phyloP scores from a whole-genome alignment of 192 early-diverging fungal genomes.

The Globomyces pollinis-pini region DNA sequence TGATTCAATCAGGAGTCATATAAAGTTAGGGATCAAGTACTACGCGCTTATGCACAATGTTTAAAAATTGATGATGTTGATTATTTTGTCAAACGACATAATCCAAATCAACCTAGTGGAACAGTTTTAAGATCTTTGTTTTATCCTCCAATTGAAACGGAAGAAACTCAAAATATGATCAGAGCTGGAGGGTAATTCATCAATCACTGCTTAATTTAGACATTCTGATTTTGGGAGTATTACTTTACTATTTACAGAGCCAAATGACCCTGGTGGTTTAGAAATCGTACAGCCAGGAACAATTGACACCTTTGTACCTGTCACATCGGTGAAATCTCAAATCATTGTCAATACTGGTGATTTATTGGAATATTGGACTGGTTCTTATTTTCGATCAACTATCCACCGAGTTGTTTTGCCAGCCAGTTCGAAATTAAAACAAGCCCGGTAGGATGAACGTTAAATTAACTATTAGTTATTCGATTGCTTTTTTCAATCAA shows the following conservation, averaged over 20 bases:
- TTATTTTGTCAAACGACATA: background rate
- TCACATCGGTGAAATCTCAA: background rate
- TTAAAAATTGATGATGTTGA: background rate
- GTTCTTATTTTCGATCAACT: constrained; percentile 51
- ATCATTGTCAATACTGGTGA: constrained; percentile 47
- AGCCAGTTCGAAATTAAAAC: no score
- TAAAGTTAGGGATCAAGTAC: background rate
- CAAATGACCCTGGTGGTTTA: background rate
- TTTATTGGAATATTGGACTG: constrained; percentile 58
- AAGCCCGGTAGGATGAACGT: no score
- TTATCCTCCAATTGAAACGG: background rate
- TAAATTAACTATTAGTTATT: no score
- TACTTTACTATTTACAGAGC: background rate
- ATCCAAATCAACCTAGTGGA: background rate
- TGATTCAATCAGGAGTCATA: background rate
- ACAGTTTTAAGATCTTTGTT: constrained; percentile 3
- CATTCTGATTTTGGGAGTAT: constrained; percentile 2
- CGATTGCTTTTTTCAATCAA: constrained; percentile 58
- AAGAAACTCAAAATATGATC: background rate
- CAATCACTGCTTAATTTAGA: background rate
- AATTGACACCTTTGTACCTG: constrained; percentile 1
- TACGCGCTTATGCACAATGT: background rate
- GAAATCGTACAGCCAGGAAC: background rate
- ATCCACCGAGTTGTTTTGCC: constrained; percentile 54
- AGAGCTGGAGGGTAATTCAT: background rate